phyloP scores from a whole-genome alignment of 202 grass and related monocot genomes.

The Bolboschoenoplectus hybrid region DNA sequence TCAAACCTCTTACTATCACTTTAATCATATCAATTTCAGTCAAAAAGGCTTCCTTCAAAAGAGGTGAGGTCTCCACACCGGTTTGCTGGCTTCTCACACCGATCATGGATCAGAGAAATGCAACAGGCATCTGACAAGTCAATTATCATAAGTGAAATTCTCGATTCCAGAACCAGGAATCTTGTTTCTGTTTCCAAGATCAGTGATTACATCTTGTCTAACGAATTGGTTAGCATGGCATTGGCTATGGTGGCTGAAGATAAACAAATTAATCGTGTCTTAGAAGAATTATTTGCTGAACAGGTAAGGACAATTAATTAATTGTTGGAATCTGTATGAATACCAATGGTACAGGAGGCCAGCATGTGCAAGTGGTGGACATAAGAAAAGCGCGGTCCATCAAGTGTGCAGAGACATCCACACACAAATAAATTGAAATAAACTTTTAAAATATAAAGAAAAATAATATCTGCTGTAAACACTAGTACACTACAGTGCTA shows the following conservation, averaged over 20 bases:
- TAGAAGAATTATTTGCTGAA: slow-evolving; percentile 93
- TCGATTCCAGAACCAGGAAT: slow-evolving; percentile 93
- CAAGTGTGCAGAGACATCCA: not conserved
- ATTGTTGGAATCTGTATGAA: slow-evolving; percentile 5
- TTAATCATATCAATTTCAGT: slow-evolving; percentile 57
- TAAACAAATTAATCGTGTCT: slow-evolving; percentile 94
- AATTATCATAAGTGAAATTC: slow-evolving; percentile 93
- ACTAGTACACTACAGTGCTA: slow-evolving; percentile 4
- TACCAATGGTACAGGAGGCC: not conserved
- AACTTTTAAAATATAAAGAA: not conserved
- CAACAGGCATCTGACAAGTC: slow-evolving; percentile 95
- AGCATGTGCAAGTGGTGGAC: not conserved
- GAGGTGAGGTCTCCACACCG: slow-evolving; percentile 65
- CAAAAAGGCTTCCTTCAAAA: slow-evolving; percentile 80
- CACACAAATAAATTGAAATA: not conserved
- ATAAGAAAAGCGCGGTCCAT: not conserved
- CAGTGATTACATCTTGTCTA: slow-evolving; percentile 92
- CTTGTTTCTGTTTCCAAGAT: slow-evolving; percentile 94
- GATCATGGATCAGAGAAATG: slow-evolving; percentile 92
- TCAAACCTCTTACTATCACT: not conserved
- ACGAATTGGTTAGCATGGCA: slow-evolving; percentile 98
- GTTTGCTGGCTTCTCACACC: slow-evolving; percentile 60
- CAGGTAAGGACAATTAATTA: slow-evolving; percentile 53
- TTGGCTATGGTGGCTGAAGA: slow-evolving; percentile 99
- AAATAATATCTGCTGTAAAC: slow-evolving; percentile 7